These are phyloP conservation scores for Claviceps sp. DNA, from an alignment of 2,329 filamentous ascomycete species.

Conservation along the genomic window DNA sequence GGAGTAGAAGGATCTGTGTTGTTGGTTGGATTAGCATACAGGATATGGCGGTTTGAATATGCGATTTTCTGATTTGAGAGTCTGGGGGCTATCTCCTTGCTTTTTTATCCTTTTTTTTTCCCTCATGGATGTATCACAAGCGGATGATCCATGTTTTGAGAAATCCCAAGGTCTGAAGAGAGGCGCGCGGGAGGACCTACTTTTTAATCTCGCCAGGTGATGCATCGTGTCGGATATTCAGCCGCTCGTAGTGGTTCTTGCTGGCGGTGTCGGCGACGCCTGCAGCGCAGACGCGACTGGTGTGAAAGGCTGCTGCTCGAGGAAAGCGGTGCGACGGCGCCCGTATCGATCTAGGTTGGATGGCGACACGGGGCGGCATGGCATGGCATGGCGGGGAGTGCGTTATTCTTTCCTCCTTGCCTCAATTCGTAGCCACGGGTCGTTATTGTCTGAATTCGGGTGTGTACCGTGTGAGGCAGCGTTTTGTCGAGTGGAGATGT, in stretches of 20 bases:
- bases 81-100: too few relatives aligned
- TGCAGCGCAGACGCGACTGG: constrained; percentile 1
- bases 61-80: too few relatives aligned
- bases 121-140: too few relatives aligned
- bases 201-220: constrained; percentile 73
- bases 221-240: constrained; percentile 59
- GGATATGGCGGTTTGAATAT: too few relatives aligned
- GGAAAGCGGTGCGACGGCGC: constrained; percentile 10
- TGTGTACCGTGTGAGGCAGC: too few relatives aligned
- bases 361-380: constrained; percentile 19
- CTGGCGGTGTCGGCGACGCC: constrained; percentile 14
- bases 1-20: constrained; percentile 60
- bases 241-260: constrained; percentile 65
- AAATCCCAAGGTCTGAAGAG: too few relatives aligned
- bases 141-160: too few relatives aligned
- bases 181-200: constrained; percentile 23
- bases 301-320: constrained; percentile 10
- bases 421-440: constrained; percentile 24
- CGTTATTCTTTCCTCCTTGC: not conserved
- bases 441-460: too few relatives aligned
- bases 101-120: too few relatives aligned
- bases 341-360: constrained; percentile 1
- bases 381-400: constrained; percentile 42
- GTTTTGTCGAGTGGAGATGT: too few relatives aligned
- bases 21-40: too few relatives aligned